Conservation (phyloP, 768 basidiomycete genomes). For the Trametes meyenii region DNA sequence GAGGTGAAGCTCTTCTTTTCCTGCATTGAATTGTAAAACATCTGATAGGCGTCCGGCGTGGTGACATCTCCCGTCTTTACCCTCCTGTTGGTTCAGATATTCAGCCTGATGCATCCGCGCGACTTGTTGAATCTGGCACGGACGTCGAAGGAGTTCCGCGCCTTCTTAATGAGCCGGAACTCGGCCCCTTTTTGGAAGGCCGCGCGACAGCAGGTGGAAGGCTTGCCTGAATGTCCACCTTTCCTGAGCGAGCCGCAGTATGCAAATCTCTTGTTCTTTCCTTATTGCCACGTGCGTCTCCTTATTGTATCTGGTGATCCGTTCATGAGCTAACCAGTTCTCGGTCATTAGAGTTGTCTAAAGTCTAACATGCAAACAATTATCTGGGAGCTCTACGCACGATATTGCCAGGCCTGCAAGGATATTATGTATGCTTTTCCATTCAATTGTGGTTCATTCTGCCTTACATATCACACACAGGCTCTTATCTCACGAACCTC, state of each 20-base stretch:
- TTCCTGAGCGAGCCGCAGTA: constrained; percentile 20
- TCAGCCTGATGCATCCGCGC: constrained; percentile 5
- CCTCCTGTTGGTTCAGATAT: neutral
- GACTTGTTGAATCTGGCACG: constrained; percentile 12
- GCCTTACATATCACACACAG: neutral
- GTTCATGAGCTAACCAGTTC: neutral
- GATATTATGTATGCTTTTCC: neutral
- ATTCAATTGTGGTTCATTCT: neutral
- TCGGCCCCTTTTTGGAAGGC: constrained; percentile 2
- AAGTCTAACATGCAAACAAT: neutral
- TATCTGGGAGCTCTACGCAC: constrained; percentile 1
- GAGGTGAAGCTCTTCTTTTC: constrained; percentile 8
- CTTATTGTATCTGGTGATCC: neutral
- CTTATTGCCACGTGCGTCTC: neutral
- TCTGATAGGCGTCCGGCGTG: too few species aligned
- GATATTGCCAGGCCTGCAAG: constrained; percentile 7
- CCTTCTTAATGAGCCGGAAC: constrained; percentile 8
- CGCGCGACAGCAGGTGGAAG: constrained; percentile 1
- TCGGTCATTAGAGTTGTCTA: constrained; percentile 1
- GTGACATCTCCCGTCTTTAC: neutral
- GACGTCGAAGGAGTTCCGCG: constrained; percentile 6
- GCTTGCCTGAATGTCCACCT: constrained; percentile 12
- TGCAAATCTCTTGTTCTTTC: constrained; percentile 26
- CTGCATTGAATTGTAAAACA: neutral
- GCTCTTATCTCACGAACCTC: neutral